Base-by-base conservation (phyloP, 345 rosid genomes). In the Hibiscus mutabilis region DNA sequence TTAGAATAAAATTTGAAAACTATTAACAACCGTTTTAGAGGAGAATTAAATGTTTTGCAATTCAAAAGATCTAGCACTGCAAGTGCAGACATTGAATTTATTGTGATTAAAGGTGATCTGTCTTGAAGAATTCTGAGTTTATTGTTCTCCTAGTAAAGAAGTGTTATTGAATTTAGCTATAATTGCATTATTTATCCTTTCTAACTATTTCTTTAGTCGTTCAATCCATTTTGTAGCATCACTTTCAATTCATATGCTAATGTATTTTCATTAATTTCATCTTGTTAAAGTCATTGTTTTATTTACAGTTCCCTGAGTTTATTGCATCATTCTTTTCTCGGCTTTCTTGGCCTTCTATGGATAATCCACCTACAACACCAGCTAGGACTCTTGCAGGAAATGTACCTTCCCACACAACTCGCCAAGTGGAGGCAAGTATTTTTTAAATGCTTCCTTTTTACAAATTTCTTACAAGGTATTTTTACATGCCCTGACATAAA, bases 261-360 rank as follows among this genome's bases (percentile, higher is more conserved):
- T 19, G 49, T 60, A 15, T 8, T 15, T 15, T 47, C 57, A 66
- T 66, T 42, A 25, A 8, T 7, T 47, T 47, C 21, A 21, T 16
- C 0, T 47, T 35, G 73, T 68, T 75, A 53, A 35, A 63, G 9
- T 46, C 72, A 13, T 44, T 42, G 4, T 55, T 78, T 70, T 69
- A 27, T 53, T 55, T 44, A 58, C 89, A 95, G 99, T 74, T 92
- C 69, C 99, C 98, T 0, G 89, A 85, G 82, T 84, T 86, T 51
- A 4, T 90, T 65, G 62, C 85, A 74, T 87, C 92, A 15, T 87
- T 92, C 72, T 84, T 84, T 79, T 83, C 87, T 11, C 80, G 91
- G 72, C 73, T 92, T 75, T 83, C 92, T 69, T 84, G 89, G 85
- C 91, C 92, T 10, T 84, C 92, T 24, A 68, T 64, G 63, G 83